phyloP scores from a whole-genome alignment of 805 yeast genomes.

The Ogataea zsoltii region DNA sequence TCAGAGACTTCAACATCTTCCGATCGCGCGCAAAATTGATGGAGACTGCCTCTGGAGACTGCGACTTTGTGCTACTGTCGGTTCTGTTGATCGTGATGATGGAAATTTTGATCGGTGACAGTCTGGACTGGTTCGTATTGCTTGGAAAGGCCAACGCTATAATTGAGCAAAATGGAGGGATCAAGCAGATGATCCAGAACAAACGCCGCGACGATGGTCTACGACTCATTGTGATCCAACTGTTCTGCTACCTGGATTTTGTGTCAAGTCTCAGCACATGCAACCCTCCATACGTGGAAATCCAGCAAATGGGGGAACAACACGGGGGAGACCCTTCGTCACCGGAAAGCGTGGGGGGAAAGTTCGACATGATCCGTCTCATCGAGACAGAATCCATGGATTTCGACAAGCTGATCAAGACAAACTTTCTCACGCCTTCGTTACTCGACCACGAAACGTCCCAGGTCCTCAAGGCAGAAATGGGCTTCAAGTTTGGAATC shows the following conservation, averaged over 20 bases:
- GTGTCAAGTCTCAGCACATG: conserved; percentile 33
- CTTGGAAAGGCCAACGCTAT: conserved; percentile 27
- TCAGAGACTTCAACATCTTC: conserved; percentile 17
- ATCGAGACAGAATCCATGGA: conserved; percentile 9
- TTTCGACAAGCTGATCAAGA: conserved; percentile 10
- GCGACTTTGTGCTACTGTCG: conserved; percentile 23
- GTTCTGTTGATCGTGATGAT: conserved; percentile 26
- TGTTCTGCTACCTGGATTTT: conserved; percentile 34
- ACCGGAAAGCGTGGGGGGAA: conserved; percentile 8
- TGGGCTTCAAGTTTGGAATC: conserved; percentile 33
- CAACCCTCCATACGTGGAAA: conserved; percentile 26
- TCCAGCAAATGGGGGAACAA: conserved; percentile 9
- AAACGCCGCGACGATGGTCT: conserved; percentile 7
- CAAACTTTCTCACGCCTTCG: conserved; percentile 10
- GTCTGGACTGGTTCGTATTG: conserved; percentile 30
- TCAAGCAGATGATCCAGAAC: conserved; percentile 15
- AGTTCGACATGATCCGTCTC: conserved; percentile 2
- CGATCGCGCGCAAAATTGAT: conserved; percentile 19
- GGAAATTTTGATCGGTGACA: conserved; percentile 32
- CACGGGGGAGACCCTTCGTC: conserved; percentile 5
- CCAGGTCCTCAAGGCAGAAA: conserved; percentile 25
- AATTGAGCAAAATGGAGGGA: conserved; percentile 29
- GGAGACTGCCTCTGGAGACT: conserved; percentile 5
- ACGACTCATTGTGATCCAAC: conserved; percentile 28
- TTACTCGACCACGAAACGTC: conserved; percentile 21